Percentiles rank a stretch among this genome's conserved stretches.
These are phyloP conservation scores for Yarrowia sp. DNA, from an alignment of 805 yeast species.

Conservation along the genomic window DNA sequence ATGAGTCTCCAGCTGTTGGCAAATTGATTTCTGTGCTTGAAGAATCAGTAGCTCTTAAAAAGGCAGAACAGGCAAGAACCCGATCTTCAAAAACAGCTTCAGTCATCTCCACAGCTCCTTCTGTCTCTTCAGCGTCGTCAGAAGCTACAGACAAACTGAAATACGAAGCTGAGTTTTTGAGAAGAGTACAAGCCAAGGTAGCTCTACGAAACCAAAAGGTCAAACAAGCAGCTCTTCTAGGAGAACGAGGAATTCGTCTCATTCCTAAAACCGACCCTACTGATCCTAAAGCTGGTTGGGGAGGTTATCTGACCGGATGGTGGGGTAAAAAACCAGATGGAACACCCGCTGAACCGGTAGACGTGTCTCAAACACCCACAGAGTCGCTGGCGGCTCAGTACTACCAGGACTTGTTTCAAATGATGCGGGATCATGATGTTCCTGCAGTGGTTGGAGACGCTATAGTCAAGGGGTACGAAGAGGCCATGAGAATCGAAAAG, in stretches of 20 bases:
- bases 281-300: neutral
- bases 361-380: neutral
- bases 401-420: slow-evolving; percentile 11
- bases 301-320: neutral
- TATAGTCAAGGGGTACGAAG: slow-evolving; percentile 15
- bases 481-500: slow-evolving; percentile 12
- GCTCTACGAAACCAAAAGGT: slow-evolving; percentile 10
- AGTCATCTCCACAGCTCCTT: neutral
- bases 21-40: slow-evolving; percentile 7
- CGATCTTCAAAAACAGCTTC: neutral
- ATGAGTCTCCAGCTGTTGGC: slow-evolving; percentile 2
- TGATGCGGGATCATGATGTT: slow-evolving; percentile 6
- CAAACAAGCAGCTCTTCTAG: slow-evolving; percentile 5
- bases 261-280: neutral
- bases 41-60: neutral
- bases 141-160: neutral
- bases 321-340: neutral
- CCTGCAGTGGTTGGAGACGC: neutral
- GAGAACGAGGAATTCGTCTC: neutral
- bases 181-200: neutral
- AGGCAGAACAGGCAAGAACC: neutral
- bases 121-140: neutral
- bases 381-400: slow-evolving; percentile 13
- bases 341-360: neutral
- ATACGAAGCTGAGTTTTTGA: slow-evolving; percentile 6